Evolutionary conservation across 1,284 basidiomycete species (phyloP), one percentile per base, ranked within the genome.

Genomic region (Rhodotorula sp.): DNA sequence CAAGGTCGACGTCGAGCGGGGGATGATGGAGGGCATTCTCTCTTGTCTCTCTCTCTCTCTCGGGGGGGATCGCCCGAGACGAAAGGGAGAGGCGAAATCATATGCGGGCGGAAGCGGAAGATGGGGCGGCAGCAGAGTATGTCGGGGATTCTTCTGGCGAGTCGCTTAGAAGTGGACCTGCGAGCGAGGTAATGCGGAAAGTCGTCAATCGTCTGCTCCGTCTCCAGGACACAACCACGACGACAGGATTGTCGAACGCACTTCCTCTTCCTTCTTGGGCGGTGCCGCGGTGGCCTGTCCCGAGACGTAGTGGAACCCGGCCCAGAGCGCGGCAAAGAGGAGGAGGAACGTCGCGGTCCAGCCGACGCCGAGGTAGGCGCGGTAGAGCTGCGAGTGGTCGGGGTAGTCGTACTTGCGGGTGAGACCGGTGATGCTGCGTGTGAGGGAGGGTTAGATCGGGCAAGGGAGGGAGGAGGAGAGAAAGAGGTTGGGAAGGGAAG

Each of bases 81-180:
- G 13, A 8, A 15, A 20, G 48, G 11, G 13, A 16, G 56, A 30
- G 46, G 11, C 46, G n/a, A 31, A 2, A 48, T 44, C 22, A 30
- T 47, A 24, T 50, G 54, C 15, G 26, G 16, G 54, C 31, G 18
- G 9, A 31, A 22, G 34, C 20, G 26, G 5, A 22, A n/a, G 9
- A 26, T n/a, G 20, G 24, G 1, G 13, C 7, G 46, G 13, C 7
- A n/a, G n/a, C 6, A 10, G 34, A 34, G 34, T 34, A 34, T 34
- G 34, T 34, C 34, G 34, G 34, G 34, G 34, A 34, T 34, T 34
- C 34, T 34, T 34, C 13, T 16, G 16, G n/a, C 18, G 28, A 47
- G 3, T 9, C 47, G 50, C 63, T 57, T 55, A 59, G 46, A 65
- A 56, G 64, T 54, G 51, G 48, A 60, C 59, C 59, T 60, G 34